Evolutionary conservation across 371 early-diverging fungal species (phyloP).

Genomic region (Mucor plumbeus): DNA sequence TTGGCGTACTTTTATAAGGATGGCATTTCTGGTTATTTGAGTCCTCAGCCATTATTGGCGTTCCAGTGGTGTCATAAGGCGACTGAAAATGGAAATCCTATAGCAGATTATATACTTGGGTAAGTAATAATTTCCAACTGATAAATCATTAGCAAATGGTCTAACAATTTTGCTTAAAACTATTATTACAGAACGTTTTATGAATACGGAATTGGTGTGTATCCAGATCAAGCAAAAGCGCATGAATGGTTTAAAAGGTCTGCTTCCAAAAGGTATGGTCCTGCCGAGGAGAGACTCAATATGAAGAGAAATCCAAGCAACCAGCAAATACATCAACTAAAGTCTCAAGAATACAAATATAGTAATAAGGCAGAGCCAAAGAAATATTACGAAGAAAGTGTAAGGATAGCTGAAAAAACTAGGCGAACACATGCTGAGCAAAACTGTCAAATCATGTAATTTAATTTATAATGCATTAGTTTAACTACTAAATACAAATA

Average conservation of each 20-base stretch:
- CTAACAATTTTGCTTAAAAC: neutral
- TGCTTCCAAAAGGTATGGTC: slow-evolving; percentile 35
- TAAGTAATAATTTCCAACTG: slow-evolving; percentile 13
- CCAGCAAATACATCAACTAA: neutral
- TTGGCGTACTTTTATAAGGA: slow-evolving; percentile 36
- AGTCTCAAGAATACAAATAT: neutral
- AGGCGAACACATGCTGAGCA: slow-evolving; percentile 20
- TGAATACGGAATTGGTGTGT: slow-evolving; percentile 36
- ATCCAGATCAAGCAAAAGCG: slow-evolving; percentile 27
- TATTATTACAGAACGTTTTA: slow-evolving; percentile 24
- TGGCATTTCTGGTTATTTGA: slow-evolving; percentile 37
- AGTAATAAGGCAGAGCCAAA: neutral
- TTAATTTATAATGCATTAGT: too few species aligned
- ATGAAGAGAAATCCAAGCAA: too few species aligned
- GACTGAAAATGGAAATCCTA: slow-evolving; percentile 36
- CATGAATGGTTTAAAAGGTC: slow-evolving; percentile 36
- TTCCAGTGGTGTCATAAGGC: slow-evolving; percentile 50
- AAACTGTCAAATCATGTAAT: slow-evolving; percentile 29
- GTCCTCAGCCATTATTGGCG: slow-evolving; percentile 33
- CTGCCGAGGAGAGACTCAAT: slow-evolving; percentile 24
- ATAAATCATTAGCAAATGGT: neutral
- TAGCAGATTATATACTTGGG: slow-evolving; percentile 51
- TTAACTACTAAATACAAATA: too few species aligned
- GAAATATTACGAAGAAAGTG: slow-evolving; percentile 28
- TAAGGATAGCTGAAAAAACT: slow-evolving; percentile 18